Percentiles rank a stretch among this genome's conserved stretches.
phyloP scores from a whole-genome alignment of 179 eudicot species.

The Drosera spatulata region DNA sequence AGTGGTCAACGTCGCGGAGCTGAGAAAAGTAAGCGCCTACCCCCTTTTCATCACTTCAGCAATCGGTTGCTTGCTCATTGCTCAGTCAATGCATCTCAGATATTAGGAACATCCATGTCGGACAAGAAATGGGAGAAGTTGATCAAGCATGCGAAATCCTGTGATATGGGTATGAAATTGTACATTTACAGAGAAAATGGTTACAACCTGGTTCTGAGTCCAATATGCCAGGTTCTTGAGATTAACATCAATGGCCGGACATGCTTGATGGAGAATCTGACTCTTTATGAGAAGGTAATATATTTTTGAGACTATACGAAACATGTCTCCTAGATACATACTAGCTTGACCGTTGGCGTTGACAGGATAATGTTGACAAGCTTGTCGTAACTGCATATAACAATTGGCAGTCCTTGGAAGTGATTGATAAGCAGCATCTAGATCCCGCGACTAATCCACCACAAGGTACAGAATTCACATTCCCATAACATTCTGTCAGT shows the following conservation, averaged over 20 bases:
- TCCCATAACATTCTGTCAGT: too few relatives aligned
- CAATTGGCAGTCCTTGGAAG: too few relatives aligned
- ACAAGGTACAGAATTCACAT: too few relatives aligned
- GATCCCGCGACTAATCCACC: too few relatives aligned
- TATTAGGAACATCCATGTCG: constrained; percentile 51
- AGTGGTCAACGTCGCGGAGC: constrained; percentile 19
- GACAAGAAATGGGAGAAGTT: constrained; percentile 69
- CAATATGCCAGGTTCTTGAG: constrained; percentile 44
- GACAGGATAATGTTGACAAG: too few relatives aligned
- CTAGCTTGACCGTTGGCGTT: too few relatives aligned
- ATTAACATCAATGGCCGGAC: constrained; percentile 24
- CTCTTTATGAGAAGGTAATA: too few relatives aligned
- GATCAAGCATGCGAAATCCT: constrained; percentile 48
- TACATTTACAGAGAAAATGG: constrained; percentile 20
- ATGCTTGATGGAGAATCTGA: too few relatives aligned
- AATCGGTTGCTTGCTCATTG: neutral
- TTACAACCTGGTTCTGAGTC: constrained; percentile 30
- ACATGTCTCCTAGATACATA: too few relatives aligned
- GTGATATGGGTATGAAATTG: constrained; percentile 36
- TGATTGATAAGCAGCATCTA: too few relatives aligned
- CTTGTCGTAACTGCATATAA: too few relatives aligned
- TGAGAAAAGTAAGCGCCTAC: constrained; percentile 29
- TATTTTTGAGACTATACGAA: too few relatives aligned
- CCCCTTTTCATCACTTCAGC: neutral
- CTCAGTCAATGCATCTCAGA: constrained; percentile 17